A percentile compares a stretch with the other conserved stretches of the same genome.
phyloP scores from a whole-genome alignment of 225 moss, liverwort and hornwort species.

The Sphagnum tenellum region DNA sequence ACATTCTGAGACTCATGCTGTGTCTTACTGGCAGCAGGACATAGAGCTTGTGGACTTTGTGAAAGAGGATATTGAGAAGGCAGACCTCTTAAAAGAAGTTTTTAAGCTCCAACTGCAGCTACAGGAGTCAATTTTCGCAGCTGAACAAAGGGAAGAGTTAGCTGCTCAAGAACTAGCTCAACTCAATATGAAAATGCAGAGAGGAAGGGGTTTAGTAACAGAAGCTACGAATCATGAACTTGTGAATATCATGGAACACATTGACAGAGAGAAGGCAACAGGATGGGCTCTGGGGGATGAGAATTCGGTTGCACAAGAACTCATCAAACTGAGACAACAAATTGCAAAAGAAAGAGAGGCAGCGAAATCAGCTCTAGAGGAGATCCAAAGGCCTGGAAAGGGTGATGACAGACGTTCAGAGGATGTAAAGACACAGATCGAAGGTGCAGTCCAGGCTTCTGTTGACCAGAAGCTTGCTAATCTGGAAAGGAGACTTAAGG shows the following conservation, averaged over 20 bases:
- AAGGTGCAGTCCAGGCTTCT: background rate
- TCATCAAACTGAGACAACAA: background rate
- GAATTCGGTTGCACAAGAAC: background rate
- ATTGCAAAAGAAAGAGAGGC: background rate
- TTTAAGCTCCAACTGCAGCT: background rate
- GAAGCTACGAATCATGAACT: slow-evolving; percentile 1
- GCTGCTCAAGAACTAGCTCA: slow-evolving; percentile 1
- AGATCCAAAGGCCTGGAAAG: background rate
- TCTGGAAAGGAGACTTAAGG: slow-evolving; percentile 1
- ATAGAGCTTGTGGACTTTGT: slow-evolving; percentile 12
- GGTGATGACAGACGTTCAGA: background rate
- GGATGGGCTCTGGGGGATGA: background rate
- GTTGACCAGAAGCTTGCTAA: background rate
- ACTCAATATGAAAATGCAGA: background rate
- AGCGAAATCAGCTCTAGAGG: background rate
- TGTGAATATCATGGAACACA: background rate
- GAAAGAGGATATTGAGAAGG: slow-evolving; percentile 1
- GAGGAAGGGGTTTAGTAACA: background rate
- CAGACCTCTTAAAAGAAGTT: background rate
- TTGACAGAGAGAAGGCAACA: background rate
- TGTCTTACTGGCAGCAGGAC: background rate
- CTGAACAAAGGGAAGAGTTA: slow-evolving; percentile 1
- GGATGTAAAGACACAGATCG: background rate
- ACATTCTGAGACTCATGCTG: background rate
- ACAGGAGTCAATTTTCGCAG: background rate